These are phyloP conservation scores for Phytopythium delawarense DNA, from an alignment of 352 stramenopile genomes.

Conservation along the genomic window DNA sequence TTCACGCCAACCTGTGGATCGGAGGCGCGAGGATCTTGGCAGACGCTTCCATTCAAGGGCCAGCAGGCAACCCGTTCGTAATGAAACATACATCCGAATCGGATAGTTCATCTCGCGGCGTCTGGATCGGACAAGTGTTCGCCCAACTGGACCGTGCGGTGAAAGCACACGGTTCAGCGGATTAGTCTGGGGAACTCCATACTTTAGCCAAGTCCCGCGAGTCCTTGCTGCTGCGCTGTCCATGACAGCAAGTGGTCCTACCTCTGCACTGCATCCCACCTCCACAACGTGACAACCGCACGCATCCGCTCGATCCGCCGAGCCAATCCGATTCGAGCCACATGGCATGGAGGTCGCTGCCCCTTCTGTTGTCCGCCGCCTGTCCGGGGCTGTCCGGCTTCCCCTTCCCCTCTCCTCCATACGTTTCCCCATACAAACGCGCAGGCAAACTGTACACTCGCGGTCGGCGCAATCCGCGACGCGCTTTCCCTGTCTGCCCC, in stretches of 20 bases:
- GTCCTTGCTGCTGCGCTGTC: neutral
- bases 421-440: neutral
- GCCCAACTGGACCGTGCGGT: too few relatives aligned
- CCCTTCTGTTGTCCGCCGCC: neutral
- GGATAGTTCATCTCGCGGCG: too few relatives aligned
- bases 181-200: neutral
- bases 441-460: neutral
- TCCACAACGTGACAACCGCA: neutral
- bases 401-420: conserved; percentile 1
- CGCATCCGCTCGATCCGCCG: neutral
- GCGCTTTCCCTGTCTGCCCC: neutral
- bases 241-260: neutral
- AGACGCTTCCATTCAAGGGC: neutral
- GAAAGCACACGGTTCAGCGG: too few relatives aligned
- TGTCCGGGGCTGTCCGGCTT: neutral
- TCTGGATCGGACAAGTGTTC: too few relatives aligned
- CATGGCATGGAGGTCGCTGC: neutral
- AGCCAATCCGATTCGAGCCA: neutral
- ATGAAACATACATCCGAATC: neutral
- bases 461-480: neutral
- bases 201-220: neutral
- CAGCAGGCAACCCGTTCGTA: neutral
- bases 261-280: neutral
- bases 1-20: neutral
- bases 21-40: too few relatives aligned